Conservation (phyloP, 169 alveolate genomes). For the Plasmodium falciparum region DNA sequence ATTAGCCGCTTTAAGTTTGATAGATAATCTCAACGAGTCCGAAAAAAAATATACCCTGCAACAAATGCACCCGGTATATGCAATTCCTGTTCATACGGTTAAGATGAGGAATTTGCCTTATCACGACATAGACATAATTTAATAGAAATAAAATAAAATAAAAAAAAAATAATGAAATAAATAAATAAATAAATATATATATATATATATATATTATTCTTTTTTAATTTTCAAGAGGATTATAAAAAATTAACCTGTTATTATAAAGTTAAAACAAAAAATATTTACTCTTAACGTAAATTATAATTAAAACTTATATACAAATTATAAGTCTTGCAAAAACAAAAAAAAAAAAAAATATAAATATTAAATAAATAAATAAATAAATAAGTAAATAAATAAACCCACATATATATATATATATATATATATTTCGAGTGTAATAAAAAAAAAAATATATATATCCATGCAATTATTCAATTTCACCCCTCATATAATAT, state of each 20-base stretch:
- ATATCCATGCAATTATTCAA: not conserved
- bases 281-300: too few species aligned
- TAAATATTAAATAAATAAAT: not conserved
- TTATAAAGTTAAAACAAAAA: too few species aligned
- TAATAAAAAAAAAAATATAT: not conserved
- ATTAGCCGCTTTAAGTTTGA: slow-evolving; percentile 93
- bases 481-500: not conserved
- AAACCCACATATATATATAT: not conserved
- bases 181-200: not conserved
- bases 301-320: too few species aligned
- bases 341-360: not conserved
- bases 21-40: slow-evolving; percentile 62
- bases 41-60: slow-evolving; percentile 23
- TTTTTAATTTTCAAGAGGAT: not conserved
- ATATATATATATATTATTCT: not conserved
- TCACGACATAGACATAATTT: slow-evolving; percentile 19
- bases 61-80: slow-evolving; percentile 81
- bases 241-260: not conserved
- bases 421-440: not conserved
- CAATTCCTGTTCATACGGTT: slow-evolving; percentile 77
- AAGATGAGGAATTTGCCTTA: slow-evolving; percentile 28
- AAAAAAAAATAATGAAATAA: not conserved
- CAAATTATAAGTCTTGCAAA: not conserved
- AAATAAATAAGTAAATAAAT: not conserved
- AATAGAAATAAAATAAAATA: not conserved